Evolutionary conservation across 305 asterid species (phyloP), one percentile per base, ranked within the genome.

Genomic region (Fraxinus xanthoxyloides): DNA sequence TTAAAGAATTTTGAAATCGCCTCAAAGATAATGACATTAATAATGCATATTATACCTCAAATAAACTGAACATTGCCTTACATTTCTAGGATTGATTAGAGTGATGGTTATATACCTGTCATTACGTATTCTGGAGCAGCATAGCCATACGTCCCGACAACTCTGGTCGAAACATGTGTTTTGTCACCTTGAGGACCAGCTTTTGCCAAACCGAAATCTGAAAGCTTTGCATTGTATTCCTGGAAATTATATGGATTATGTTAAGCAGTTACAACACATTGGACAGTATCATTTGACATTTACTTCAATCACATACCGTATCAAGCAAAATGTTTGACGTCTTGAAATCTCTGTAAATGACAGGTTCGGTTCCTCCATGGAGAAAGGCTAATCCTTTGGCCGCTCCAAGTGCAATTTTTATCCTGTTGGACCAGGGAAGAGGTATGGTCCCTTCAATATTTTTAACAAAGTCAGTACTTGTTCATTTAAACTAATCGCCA

Each of bases 111-210:
- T 13, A 10, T 90, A 95, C 98, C 98, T 87, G 99, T 95, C 99
- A 95, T 92, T 48, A 95, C 99, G 65, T 95, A 93, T 79, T 95
- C 98, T 0, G 98, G 98, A 77, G 98, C 97, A 70, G 98, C 98
- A 35, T 95, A 95, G 84, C 98, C 99, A 76, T 92, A 93, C 34
- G 99, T 95, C 34, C 99, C 99, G 0, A 93, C 90, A 36, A 95
- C 99, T 77, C 98, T 83, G 6, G 99, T 95, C 10, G 99, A 95
- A 81, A 95, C 99, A 76, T 95, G 99, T 0, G 99, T 95, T 84
- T 92, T 95, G 83, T 95, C 99, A 48, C 98, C 99, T 81, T 89
- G 98, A 72, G 99, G 99, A 75, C 97, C 99, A 17, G 98, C 99
- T 87, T 93, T 95, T 12, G 99, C 99, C 85, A 95, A 89, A 59